phyloP scores from a whole-genome alignment of 2,329 filamentous ascomycete genomes.

The Myriosclerotinia curreyana region DNA sequence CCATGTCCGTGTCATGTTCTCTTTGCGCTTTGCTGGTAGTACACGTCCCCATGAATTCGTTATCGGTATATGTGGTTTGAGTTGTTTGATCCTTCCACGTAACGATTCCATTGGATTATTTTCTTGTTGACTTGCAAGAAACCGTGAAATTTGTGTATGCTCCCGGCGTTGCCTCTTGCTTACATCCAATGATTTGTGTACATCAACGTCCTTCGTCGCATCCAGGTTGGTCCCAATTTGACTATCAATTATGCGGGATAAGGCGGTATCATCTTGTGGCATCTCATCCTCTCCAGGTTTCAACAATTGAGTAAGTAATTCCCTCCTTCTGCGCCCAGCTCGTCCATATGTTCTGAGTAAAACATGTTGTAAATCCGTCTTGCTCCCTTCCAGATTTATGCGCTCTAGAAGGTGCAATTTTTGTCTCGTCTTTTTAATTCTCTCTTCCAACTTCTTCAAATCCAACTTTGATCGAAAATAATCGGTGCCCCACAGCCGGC shows the following conservation, averaged over 20 bases:
- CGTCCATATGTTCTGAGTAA: constrained; percentile 53
- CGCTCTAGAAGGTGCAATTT: constrained; percentile 44
- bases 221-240: background rate
- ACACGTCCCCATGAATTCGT: constrained; percentile 52
- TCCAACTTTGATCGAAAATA: constrained; percentile 8
- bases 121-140: constrained; percentile 28
- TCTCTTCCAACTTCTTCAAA: background rate
- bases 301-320: constrained; percentile 47
- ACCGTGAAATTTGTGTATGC: background rate
- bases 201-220: constrained; percentile 1
- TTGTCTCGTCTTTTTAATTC: constrained; percentile 42
- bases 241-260: constrained; percentile 40
- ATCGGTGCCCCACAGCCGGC: constrained; percentile 14
- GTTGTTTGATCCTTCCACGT: constrained; percentile 15
- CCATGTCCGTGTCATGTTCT: constrained; percentile 47
- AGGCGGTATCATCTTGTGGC: constrained; percentile 43
- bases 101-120: constrained; percentile 24
- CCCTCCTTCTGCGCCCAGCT: constrained; percentile 49
- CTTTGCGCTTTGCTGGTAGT: constrained; percentile 41
- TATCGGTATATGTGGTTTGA: constrained; percentile 43
- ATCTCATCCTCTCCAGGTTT: constrained; percentile 36
- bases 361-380: constrained; percentile 47
- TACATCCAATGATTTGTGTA: background rate
- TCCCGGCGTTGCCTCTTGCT: constrained; percentile 4
- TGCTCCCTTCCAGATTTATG: constrained; percentile 51